Percentiles rank a stretch among this genome's conserved stretches.
Conservation (phyloP, 805 yeast genomes). For the Lipomyces spencermartinsiae region DNA sequence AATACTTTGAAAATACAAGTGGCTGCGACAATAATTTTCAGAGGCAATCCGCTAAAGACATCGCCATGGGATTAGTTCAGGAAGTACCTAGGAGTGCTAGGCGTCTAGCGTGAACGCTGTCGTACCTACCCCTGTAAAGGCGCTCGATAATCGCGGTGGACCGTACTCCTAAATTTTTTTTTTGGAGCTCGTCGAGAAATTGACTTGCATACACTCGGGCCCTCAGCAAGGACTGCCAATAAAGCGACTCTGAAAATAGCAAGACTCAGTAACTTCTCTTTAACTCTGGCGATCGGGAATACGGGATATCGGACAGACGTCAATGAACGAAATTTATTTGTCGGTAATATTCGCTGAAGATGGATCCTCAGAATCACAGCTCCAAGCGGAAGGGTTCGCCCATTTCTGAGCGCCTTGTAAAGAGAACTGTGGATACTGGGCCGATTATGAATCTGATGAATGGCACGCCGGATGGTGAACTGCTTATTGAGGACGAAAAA, state of each 20-base stretch:
- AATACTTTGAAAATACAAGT: not conserved
- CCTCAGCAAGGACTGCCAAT: not conserved
- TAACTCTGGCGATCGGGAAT: not conserved
- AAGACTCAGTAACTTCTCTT: not conserved
- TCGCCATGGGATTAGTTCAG: too few relatives aligned
- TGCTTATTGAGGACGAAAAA: slow-evolving; percentile 4
- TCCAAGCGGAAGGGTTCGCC: slow-evolving; percentile 19
- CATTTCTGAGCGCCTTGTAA: slow-evolving; percentile 13
- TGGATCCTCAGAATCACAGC: slow-evolving; percentile 8
- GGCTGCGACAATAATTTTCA: too few relatives aligned
- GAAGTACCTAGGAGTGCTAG: not conserved
- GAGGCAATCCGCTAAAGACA: too few relatives aligned
- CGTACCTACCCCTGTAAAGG: not conserved
- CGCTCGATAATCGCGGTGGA: not conserved
- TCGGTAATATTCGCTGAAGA: not conserved
- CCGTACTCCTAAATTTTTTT: not conserved
- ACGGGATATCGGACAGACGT: not conserved
- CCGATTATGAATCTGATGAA: slow-evolving; percentile 6
- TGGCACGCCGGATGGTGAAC: slow-evolving; percentile 12
- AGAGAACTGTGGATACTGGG: slow-evolving; percentile 15
- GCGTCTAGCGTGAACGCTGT: not conserved
- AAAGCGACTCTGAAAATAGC: not conserved
- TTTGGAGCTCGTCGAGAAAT: not conserved
- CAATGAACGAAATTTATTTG: not conserved
- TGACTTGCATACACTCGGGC: not conserved